Evolutionary conservation across 352 stramenopile genomes (phyloP), one percentile per base, ranked within the genome.

Genomic region (Phytophthora sojae): DNA sequence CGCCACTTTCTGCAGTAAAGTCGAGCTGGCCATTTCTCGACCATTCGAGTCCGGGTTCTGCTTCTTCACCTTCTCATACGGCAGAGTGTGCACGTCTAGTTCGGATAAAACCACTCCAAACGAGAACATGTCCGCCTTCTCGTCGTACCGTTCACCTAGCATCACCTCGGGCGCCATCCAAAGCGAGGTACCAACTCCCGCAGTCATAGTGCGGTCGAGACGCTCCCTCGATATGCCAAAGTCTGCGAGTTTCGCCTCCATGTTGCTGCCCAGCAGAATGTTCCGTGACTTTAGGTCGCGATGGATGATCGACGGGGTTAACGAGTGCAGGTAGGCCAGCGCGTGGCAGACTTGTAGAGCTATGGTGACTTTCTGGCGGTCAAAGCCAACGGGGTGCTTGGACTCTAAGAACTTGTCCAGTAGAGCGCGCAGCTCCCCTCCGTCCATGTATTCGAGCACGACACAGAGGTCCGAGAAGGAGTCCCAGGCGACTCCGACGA

Each of bases 61-160:
- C 35, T 55, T 53, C 35, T 69, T 79, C 19, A 59, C 49, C 12
- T 50, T 42, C 8, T 64, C 42, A 26, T 74, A 81, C 17, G 74
- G 74, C 6, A 61, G 49, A 9, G 56, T 50, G 26, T 76, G 68
- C 21, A 71, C 77, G 19, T 91, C 83, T 5, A 88, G 64, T 69
- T 91, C 83, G 1, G 79, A 82, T 9, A 91, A 60, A 37, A 91
- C 77, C 29, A 89, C 81, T 2, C 84, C 84, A 44, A 90, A 79
- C 25, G 84, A 88, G 63, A 88, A 91, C n/a, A 92, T 80, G 62
- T 90, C 81, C 0, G 82, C 74, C 7, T 83, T 78, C 6, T 75
- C 72, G 15, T 82, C 73, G 45, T 83, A 82, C 17, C 92, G 82
- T 23, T 79, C 68, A 7, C 88, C 89, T 0, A 75, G 37, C 23